Conservation (phyloP, 1,284 basidiomycete genomes). For the Naganishia liquefaciens region DNA sequence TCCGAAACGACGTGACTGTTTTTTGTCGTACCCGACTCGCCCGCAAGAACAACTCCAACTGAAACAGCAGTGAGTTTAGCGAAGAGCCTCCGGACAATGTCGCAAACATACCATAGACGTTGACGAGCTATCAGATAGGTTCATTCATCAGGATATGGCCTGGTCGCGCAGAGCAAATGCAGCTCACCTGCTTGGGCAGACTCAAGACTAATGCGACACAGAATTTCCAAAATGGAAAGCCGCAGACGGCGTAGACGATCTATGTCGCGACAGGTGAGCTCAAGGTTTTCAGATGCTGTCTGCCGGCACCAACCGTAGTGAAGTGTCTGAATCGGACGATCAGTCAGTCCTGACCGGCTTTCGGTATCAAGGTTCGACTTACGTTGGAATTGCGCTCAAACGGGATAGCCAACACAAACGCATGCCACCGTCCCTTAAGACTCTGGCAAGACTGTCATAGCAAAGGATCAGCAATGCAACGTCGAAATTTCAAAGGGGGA, state of each 20-base stretch:
- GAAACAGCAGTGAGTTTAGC: not conserved
- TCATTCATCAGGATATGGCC: not conserved
- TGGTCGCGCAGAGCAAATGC: not conserved
- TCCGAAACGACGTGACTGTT: constrained; percentile 37
- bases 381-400: constrained; percentile 49
- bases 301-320: constrained; percentile 4
- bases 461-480: not conserved
- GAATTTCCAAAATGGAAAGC: constrained; percentile 47
- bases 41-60: constrained; percentile 30
- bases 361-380: not conserved
- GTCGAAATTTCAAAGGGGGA: not conserved
- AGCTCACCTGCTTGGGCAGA: constrained; percentile 49
- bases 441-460: not conserved
- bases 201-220: constrained; percentile 46
- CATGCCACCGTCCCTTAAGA: constrained; percentile 48
- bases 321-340: not conserved
- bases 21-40: constrained; percentile 5
- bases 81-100: no score
- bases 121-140: constrained; percentile 33
- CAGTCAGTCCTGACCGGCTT: no score
- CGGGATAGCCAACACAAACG: constrained; percentile 46
- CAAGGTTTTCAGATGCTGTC: not conserved
- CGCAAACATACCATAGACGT: constrained; percentile 36
- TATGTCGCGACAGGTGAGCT: not conserved
- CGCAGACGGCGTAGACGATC: constrained; percentile 46